Percentiles rank a stretch among this genome's conserved stretches.
phyloP scores from a whole-genome alignment of 2,329 filamentous ascomycete genomes.

The Fusarium domesticum region DNA sequence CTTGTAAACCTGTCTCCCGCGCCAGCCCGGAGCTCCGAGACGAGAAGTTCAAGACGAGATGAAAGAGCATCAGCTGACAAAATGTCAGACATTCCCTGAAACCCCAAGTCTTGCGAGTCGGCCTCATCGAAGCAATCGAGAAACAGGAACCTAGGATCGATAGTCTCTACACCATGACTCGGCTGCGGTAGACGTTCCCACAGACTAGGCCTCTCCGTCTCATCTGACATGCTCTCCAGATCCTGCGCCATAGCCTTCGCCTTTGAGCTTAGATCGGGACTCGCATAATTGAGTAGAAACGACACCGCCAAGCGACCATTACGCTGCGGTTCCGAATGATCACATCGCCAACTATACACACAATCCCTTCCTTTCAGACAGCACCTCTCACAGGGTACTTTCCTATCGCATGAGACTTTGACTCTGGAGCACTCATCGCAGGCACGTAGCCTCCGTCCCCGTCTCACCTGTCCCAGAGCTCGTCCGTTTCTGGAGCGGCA shows the following conservation, averaged over 20 bases:
- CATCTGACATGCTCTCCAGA: background rate
- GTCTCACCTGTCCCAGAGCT: constrained; percentile 5
- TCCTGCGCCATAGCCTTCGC: background rate
- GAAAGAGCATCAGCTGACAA: background rate
- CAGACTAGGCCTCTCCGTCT: background rate
- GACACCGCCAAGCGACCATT: background rate
- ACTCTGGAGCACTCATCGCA: constrained; percentile 7
- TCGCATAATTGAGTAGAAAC: constrained; percentile 7
- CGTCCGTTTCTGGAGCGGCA: constrained; percentile 7
- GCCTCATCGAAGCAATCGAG: background rate
- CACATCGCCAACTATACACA: constrained; percentile 11
- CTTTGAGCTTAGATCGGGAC: constrained; percentile 7
- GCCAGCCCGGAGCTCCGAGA: background rate
- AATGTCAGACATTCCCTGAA: background rate
- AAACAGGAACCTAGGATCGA: background rate
- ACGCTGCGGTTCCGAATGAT: background rate
- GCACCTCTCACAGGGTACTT: constrained; percentile 7
- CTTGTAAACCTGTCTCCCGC: too few species aligned
- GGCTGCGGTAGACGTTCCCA: background rate
- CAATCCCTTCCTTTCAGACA: constrained; percentile 1
- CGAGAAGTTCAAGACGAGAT: background rate
- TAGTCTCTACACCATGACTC: background rate
- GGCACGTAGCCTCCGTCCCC: constrained; percentile 14
- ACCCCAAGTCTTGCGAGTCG: background rate
- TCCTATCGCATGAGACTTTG: constrained; percentile 8